Evolutionary conservation across 805 yeast species (phyloP).

Genomic region (Yueomyces sp.): DNA sequence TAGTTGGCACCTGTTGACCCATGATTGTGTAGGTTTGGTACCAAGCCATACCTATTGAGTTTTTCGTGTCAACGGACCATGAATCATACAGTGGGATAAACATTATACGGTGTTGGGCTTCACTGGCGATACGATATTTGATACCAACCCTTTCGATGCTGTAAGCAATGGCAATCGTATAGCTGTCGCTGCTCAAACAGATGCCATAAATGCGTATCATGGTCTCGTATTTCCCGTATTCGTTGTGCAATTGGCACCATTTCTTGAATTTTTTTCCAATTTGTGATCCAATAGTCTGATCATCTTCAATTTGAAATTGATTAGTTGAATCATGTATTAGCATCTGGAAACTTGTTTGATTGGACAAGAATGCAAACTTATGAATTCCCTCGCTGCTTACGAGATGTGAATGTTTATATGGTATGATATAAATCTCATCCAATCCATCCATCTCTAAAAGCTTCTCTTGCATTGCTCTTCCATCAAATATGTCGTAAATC

Average conservation of each 20-base stretch:
- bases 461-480: background rate
- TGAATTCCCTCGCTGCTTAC: conserved; percentile 3
- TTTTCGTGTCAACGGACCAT: conserved; percentile 15
- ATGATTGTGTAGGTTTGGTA: conserved; percentile 22
- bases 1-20: conserved; percentile 10
- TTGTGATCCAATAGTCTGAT: conserved; percentile 13
- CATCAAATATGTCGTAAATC: background rate
- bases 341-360: conserved; percentile 6
- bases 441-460: conserved; percentile 3
- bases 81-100: conserved; percentile 15
- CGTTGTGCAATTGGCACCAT: conserved; percentile 18
- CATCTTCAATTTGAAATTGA: conserved; percentile 9
- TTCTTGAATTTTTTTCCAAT: conserved; percentile 16
- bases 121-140: conserved; percentile 19
- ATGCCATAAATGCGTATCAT: conserved; percentile 17
- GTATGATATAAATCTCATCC: conserved; percentile 12
- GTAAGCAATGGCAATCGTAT: conserved; percentile 17
- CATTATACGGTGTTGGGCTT: conserved; percentile 12
- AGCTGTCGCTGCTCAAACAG: conserved; percentile 18
- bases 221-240: conserved; percentile 17
- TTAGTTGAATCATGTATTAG: background rate
- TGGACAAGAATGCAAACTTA: conserved; percentile 6
- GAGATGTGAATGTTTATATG: conserved; percentile 3
- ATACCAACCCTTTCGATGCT: conserved; percentile 16
- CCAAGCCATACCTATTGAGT: conserved; percentile 21